Evolutionary conservation across 2,329 filamentous ascomycete genomes (phyloP).

Genomic region (Ophiognomonia clavigignenti-juglandacearum): DNA sequence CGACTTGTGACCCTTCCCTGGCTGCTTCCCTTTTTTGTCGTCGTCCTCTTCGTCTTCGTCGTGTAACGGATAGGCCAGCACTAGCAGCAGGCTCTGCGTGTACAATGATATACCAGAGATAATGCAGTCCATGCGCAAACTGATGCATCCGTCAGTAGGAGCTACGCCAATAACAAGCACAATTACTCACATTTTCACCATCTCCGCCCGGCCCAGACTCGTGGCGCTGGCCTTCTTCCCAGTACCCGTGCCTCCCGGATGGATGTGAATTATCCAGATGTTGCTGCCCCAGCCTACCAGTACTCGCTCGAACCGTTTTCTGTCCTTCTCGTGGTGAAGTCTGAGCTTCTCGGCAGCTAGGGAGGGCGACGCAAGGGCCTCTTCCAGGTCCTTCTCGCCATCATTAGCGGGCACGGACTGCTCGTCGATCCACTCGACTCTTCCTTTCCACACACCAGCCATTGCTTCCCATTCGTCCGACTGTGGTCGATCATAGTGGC

Average conservation of each 20-base stretch:
- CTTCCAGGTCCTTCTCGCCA: conserved; percentile 32
- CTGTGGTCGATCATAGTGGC: conserved; percentile 84
- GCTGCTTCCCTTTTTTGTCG: conserved; percentile 28
- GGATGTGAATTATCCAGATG: conserved; percentile 92
- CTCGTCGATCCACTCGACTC: conserved; percentile 91
- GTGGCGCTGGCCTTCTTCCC: conserved; percentile 66
- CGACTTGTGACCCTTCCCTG: conserved; percentile 34
- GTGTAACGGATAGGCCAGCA: conserved; percentile 82
- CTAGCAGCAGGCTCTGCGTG: conserved; percentile 83
- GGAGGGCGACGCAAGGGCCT: conserved; percentile 31
- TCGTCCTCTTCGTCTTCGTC: conserved; percentile 61
- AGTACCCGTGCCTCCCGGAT: conserved; percentile 64
- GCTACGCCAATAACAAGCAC: background rate
- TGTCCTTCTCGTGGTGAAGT: conserved; percentile 43
- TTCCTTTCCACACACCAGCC: conserved; percentile 90
- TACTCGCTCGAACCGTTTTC: conserved; percentile 64
- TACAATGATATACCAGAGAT: conserved; percentile 96
- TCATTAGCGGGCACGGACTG: conserved; percentile 71
- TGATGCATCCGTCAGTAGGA: conserved; percentile 35
- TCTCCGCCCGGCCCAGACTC: conserved; percentile 76
- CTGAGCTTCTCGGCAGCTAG: conserved; percentile 43
- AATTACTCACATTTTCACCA: conserved; percentile 77
- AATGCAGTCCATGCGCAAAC: conserved; percentile 92
- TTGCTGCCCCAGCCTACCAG: conserved; percentile 94
- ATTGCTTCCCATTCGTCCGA: conserved; percentile 91